phyloP scores from a whole-genome alignment of 306 rosid genomes.

The Begonia loranthoides region DNA sequence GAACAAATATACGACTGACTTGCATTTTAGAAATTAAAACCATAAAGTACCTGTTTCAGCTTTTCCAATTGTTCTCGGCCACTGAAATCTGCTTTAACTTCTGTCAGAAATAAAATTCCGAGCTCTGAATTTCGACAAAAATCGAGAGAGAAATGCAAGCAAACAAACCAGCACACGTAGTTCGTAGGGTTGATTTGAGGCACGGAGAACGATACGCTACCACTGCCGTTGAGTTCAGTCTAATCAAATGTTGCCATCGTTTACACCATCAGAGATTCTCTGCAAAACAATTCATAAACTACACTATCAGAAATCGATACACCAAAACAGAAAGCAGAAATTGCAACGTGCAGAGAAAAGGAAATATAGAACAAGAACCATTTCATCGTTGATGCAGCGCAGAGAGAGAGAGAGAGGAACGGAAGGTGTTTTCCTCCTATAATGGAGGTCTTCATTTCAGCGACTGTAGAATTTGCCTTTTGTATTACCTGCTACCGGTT shows the following conservation, averaged over 20 bases:
- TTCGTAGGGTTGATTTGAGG: neutral
- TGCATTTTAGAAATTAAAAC: neutral
- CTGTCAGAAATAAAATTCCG: neutral
- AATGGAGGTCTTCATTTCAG: slow-evolving; percentile 18
- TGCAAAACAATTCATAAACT: slow-evolving; percentile 5
- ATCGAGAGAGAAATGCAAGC: neutral
- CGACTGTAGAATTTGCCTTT: neutral
- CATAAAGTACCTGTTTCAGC: too few species aligned
- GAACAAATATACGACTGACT: neutral
- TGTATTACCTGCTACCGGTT: slow-evolving; percentile 34
- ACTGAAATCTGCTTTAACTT: neutral
- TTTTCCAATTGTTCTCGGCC: neutral
- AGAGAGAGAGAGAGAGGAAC: neutral
- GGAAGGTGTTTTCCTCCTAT: slow-evolving; percentile 9
- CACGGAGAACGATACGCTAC: slow-evolving; percentile 13
- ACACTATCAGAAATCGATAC: neutral
- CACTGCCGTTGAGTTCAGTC: neutral
- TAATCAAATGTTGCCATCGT: slow-evolving; percentile 15
- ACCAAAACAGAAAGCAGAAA: neutral
- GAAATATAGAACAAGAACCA: slow-evolving; percentile 5
- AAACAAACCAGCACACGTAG: neutral
- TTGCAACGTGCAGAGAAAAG: neutral
- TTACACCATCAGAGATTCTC: slow-evolving; percentile 21
- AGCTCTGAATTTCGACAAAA: neutral
- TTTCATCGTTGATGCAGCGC: slow-evolving; percentile 5